Base-by-base conservation (phyloP, 768 basidiomycete species). In the Tylopilus plumbeoviolaceoides region DNA sequence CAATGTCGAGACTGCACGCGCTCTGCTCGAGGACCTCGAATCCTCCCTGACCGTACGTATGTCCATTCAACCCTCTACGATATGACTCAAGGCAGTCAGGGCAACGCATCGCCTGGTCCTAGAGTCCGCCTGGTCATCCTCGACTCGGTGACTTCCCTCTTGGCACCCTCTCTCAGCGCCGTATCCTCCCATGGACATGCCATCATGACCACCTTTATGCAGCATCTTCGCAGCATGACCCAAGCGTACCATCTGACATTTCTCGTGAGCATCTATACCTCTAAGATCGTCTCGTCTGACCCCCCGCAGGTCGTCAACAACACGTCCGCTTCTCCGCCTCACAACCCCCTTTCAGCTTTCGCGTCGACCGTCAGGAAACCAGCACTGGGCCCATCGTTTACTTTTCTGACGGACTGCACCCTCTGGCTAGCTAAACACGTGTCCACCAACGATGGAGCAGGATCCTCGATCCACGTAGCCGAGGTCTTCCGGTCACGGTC, bases 101-200 rank as follows among this genome's bases (percentile, higher is more conserved):
- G 47, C 44, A 50, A 46, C 44, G 10, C 57, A 31, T 47, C 28
- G n/a, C 17, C 43, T 28, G 40, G 17, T 12, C 57, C 58, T 7
- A 59, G 57, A 6, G 68, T 72, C 39, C 74, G 73, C 25, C 79
- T 77, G 45, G 61, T 91, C 8, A 80, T 90, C 11, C 74, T 91
- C 28, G 89, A 91, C 62, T 63, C 75, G 17, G 71, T 89, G 38
- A 86, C 88, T 2, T 72, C 83, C 15, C 73, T 91, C 23, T 63
- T 91, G 12, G 77, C 79, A 9, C 83, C 86, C 1, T 70, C 78
- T 41, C 73, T 91, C 20, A 87, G 79, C 59, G 80, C 79, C 0
- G 73, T 81, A 4, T 84, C 88, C 5, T 79, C 86, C 3, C 81
- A 89, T 70, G 89, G 89, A 5, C 89, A 91, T 63, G 83, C 87